Percentiles rank a stretch among this genome's conserved stretches.
phyloP scores from a whole-genome alignment of 306 rosid genomes.

The Fragaria vesca region DNA sequence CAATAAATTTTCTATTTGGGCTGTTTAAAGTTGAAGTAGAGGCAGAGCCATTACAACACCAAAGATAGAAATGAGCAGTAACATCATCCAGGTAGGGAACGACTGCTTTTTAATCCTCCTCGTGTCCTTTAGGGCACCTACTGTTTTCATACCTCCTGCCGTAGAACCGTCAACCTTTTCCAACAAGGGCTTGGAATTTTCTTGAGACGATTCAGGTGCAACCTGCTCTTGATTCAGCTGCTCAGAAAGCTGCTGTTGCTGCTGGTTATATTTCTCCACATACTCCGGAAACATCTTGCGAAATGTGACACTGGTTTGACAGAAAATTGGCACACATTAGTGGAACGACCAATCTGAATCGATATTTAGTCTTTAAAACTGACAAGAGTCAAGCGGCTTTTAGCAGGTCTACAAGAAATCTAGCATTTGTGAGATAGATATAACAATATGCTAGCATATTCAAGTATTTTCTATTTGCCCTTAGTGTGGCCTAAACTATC shows the following conservation, averaged over 20 bases:
- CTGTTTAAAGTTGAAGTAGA: constrained; percentile 73
- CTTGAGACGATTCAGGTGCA: constrained; percentile 33
- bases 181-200: constrained; percentile 41
- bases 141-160: constrained; percentile 44
- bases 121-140: constrained; percentile 40
- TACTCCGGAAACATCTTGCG: constrained; percentile 92
- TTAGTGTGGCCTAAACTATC: neutral
- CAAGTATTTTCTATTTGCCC: neutral
- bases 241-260: constrained; percentile 43
- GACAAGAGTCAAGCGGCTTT: neutral
- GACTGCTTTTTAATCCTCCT: constrained; percentile 50
- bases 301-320: constrained; percentile 62
- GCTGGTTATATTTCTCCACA: constrained; percentile 74
- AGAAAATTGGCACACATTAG: constrained; percentile 16
- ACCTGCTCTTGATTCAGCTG: constrained; percentile 49
- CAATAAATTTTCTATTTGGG: constrained; percentile 25
- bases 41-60: constrained; percentile 96
- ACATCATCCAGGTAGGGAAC: constrained; percentile 92
- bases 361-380: neutral
- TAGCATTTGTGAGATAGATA: neutral
- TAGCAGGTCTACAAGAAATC: neutral
- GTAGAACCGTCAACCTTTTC: constrained; percentile 40
- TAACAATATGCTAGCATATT: neutral
- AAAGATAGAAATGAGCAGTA: constrained; percentile 77
- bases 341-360: neutral